Conservation (phyloP, 2,329 filamentous ascomycete species). For the Cladosporium austrohemisphaericum region DNA sequence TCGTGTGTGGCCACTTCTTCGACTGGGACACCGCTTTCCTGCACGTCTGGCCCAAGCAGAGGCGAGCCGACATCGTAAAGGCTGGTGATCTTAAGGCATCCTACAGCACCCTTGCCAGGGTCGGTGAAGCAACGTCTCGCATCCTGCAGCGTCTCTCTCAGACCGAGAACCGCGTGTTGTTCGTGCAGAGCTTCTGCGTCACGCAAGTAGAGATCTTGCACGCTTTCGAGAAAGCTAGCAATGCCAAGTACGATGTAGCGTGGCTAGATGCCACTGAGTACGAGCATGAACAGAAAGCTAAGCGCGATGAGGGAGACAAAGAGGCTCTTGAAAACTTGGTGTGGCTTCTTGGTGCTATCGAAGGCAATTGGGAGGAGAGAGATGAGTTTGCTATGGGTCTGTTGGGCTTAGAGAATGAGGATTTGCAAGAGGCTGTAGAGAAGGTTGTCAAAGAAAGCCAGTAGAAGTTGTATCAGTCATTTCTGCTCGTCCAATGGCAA, state of each 20-base stretch:
- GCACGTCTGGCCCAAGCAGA: slow-evolving; percentile 49
- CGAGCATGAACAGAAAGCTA: slow-evolving; percentile 31
- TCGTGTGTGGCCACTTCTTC: slow-evolving; percentile 59
- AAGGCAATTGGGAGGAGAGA: slow-evolving; percentile 31
- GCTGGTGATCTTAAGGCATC: slow-evolving; percentile 53
- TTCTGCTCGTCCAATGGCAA: too few relatives aligned
- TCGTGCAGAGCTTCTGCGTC: slow-evolving; percentile 54
- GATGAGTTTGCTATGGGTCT: slow-evolving; percentile 41
- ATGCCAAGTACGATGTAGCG: slow-evolving; percentile 48
- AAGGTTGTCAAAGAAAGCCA: slow-evolving; percentile 7
- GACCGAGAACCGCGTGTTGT: slow-evolving; percentile 58
- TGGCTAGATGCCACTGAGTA: slow-evolving; percentile 34
- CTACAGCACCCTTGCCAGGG: slow-evolving; percentile 48
- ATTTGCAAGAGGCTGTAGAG: slow-evolving; percentile 37
- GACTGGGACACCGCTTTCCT: slow-evolving; percentile 58
- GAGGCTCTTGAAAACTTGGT: slow-evolving; percentile 28
- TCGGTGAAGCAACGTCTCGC: slow-evolving; percentile 51
- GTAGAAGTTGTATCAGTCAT: neutral
- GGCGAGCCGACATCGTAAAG: slow-evolving; percentile 55
- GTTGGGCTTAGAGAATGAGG: slow-evolving; percentile 40
- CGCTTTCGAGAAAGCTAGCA: slow-evolving; percentile 49
- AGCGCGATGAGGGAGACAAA: slow-evolving; percentile 36
- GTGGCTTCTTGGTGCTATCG: slow-evolving; percentile 29
- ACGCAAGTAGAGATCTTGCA: slow-evolving; percentile 57
- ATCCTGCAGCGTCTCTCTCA: slow-evolving; percentile 48